Evolutionary conservation across 2,329 filamentous ascomycete genomes (phyloP), one percentile per base, ranked within the genome.

Genomic region (Clarireedia homoeocarpa): DNA sequence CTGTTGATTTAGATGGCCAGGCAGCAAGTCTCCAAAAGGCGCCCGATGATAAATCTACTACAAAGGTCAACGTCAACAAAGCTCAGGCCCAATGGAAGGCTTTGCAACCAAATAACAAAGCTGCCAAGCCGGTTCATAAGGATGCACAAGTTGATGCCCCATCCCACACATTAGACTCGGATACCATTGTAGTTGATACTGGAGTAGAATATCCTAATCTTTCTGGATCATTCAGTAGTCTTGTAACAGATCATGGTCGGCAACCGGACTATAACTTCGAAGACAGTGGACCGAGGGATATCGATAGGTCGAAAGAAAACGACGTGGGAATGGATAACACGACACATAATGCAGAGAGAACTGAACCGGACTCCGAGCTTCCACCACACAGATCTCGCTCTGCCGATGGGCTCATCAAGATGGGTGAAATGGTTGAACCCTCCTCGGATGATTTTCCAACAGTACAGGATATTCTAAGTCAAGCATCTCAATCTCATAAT

Each of bases 181-280:
- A 53, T 12, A 53, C 38, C 23, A 44, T 48, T 12, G 51, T 42
- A 38, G 50, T 49, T 50, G 51, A 57, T 36, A 50, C 26, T 15
- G 39, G 30, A 20, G 10, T 9, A 20, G 39, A 20, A 7, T 24
- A 71, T 61, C 68, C 70, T 4, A 71, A 65, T 39, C 47, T 70
- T 2, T 64, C 63, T 5, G 46, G 66, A 3, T 75, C 74, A 0
- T 73, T 74, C 20, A 66, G 66, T 7, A 71, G 70, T 53, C 57
- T 80, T 74, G 61, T 65, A 72, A 61, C 71, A 48, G 58, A 80
- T 74, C 62, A 65, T 57, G 79, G 78, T 24, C 73, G 77, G 14
- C 80, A 82, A 56, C 74, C 74, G 3, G 76, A 79, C 55, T 73
- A 72, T 5, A 71, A 72, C 51, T 67, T 68, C 60, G 64, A 71